A percentile compares a stretch with the other conserved stretches of the same genome.
Evolutionary conservation across 1,284 basidiomycete genomes (phyloP).

Genomic region (Leccinum angustisporum): DNA sequence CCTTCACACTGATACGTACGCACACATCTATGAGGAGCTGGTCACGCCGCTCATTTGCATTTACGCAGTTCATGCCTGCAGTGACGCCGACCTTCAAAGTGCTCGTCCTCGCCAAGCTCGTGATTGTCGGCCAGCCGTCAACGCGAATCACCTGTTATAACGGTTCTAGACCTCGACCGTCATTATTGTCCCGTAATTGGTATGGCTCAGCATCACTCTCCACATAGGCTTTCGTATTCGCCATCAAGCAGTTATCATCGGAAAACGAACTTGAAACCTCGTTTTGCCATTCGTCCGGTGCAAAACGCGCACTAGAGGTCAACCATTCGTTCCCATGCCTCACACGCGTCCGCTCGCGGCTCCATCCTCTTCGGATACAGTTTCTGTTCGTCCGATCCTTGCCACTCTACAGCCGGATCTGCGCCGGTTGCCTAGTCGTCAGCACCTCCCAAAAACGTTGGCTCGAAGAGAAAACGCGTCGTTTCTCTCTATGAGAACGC

Average conservation of each 20-base stretch:
- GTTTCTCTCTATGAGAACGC: constrained; percentile 65
- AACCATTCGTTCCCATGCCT: constrained; percentile 46
- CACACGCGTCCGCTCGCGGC: constrained; percentile 40
- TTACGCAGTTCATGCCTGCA: no score
- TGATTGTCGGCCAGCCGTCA: constrained; percentile 9
- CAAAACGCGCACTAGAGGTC: constrained; percentile 48
- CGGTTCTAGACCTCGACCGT: constrained; percentile 14
- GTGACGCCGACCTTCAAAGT: background rate
- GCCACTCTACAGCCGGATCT: constrained; percentile 72
- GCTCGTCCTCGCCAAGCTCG: background rate
- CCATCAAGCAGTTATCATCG: constrained; percentile 37
- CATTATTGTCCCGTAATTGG: constrained; percentile 26
- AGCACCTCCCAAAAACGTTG: constrained; percentile 39
- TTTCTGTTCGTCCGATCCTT: constrained; percentile 53
- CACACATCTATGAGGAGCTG: no score
- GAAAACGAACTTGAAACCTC: constrained; percentile 40
- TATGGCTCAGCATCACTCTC: constrained; percentile 59
- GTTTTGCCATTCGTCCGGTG: constrained; percentile 47
- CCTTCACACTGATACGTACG: no score
- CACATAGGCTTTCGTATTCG: constrained; percentile 43
- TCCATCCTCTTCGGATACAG: constrained; percentile 41
- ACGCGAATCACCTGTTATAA: constrained; percentile 20
- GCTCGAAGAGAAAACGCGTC: constrained; percentile 75
- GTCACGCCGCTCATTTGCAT: no score
- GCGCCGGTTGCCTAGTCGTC: constrained; percentile 66